Percentiles rank a stretch among this genome's conserved stretches.
Evolutionary conservation across 257 asterid genomes (phyloP).

Genomic region (Petunia secreta): DNA sequence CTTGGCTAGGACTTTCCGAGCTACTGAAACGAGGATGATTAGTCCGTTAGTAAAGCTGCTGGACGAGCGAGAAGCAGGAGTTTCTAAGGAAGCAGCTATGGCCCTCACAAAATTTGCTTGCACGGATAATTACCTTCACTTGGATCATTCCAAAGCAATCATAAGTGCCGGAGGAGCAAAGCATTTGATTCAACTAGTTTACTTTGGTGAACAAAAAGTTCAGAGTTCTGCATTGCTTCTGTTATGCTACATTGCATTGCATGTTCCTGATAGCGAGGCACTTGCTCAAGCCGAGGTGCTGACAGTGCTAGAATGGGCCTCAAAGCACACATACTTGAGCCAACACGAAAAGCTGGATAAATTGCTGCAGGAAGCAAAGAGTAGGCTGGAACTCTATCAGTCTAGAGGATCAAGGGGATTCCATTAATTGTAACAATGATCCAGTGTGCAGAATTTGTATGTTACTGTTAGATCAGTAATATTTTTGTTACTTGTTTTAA

Average conservation of each 20-base stretch:
- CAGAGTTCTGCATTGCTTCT: conserved; percentile 57
- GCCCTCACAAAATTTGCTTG: conserved; percentile 64
- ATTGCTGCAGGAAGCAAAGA: conserved; percentile 57
- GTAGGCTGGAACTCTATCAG: conserved; percentile 68
- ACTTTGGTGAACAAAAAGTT: conserved; percentile 64
- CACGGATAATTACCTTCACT: conserved; percentile 56
- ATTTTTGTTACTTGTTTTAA: neutral
- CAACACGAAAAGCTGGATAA: conserved; percentile 53
- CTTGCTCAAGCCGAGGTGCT: conserved; percentile 64
- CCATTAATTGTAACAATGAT: conserved; percentile 36
- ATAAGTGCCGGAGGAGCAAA: conserved; percentile 60
- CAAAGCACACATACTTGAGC: conserved; percentile 46
- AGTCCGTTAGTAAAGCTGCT: conserved; percentile 60
- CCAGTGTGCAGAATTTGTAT: neutral
- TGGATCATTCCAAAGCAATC: conserved; percentile 71
- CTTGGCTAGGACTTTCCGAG: conserved; percentile 70
- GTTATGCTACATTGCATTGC: conserved; percentile 52
- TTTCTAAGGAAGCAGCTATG: conserved; percentile 55
- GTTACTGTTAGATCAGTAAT: neutral
- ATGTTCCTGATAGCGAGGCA: conserved; percentile 74
- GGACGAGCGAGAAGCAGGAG: conserved; percentile 58
- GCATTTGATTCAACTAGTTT: conserved; percentile 68
- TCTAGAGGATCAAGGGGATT: conserved; percentile 63
- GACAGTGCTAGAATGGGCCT: conserved; percentile 71
- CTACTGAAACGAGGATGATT: conserved; percentile 67